Base-by-base conservation (phyloP, 2,329 filamentous ascomycete species). In the Rhytidhysteron rufulum region DNA sequence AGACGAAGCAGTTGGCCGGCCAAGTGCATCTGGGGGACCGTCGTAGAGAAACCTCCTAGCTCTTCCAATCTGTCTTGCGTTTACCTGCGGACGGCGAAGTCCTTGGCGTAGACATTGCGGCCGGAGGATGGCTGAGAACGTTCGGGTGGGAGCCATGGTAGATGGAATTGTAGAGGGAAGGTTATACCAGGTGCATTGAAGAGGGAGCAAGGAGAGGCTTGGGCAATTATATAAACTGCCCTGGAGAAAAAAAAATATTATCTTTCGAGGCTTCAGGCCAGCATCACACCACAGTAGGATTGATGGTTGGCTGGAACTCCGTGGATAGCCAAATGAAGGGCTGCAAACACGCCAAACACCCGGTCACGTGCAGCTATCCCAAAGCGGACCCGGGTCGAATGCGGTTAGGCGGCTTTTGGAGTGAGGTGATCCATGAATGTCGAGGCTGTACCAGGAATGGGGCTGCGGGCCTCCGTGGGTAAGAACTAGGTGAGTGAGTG, bases 241-340 rank as follows among this genome's bases (percentile, higher is more conserved):
- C n/a, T n/a, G 31, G 29, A 20, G 18, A 31, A n/a, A 16, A 37
- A 16, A n/a, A 21, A 44, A 15, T 37, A 42, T 51, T 17, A 22
- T 20, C 19, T 20, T 18, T 6, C n/a, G 40, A 38, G 46, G 45
- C 45, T n/a, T n/a, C n/a, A n/a, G 37, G 37, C 41, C 43, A 13
- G 33, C 44, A 54, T 63, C 59, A 63, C 57, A 56, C 57, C 58
- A 63, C 41, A 48, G 50, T n/a, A n/a, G n/a, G n/a, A 40, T 44
- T 44, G 49, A 56, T 8, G 13, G 8, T 29, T 29, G 9, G 25
- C 25, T 30, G 27, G 27, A 16, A 30, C 25, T n/a, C n/a, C 25
- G n/a, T n/a, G n/a, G n/a, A 13, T 16, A 30, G 27, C 13, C 16
- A 13, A 30, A 13, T 13, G 25, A n/a, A n/a, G n/a, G n/a, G n/a